These are phyloP conservation scores for Leptographium procerum DNA, from an alignment of 2,329 filamentous ascomycete genomes.

Conservation along the genomic window DNA sequence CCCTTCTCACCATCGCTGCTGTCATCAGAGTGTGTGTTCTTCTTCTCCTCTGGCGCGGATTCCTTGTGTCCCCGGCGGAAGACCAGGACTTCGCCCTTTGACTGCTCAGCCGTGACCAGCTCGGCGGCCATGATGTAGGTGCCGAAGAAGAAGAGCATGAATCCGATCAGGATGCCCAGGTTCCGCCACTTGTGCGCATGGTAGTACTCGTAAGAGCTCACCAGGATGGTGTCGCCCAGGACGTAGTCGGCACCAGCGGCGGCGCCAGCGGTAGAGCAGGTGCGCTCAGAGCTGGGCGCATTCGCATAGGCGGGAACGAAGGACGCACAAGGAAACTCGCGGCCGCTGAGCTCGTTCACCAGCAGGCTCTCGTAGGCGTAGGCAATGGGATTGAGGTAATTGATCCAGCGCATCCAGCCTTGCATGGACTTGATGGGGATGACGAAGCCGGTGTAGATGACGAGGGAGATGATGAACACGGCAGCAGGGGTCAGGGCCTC, in stretches of 20 bases:
- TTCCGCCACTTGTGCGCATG: conserved; percentile 56
- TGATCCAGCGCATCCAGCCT: conserved; percentile 72
- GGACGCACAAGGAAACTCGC: conserved; percentile 41
- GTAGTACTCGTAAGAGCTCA: conserved; percentile 43
- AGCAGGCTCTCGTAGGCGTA: conserved; percentile 74
- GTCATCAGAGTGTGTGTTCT: conserved; percentile 21
- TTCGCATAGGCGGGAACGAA: conserved; percentile 34
- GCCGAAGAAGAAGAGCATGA: conserved; percentile 47
- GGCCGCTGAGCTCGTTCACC: conserved; percentile 68
- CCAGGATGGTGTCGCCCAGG: conserved; percentile 23
- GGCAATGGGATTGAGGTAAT: conserved; percentile 65
- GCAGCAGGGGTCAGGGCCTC: conserved; percentile 51
- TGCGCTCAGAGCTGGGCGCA: conserved; percentile 25
- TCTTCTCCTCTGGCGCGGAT: conserved; percentile 32
- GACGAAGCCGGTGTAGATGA: conserved; percentile 62
- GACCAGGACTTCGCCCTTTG: conserved; percentile 64
- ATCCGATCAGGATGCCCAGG: conserved; percentile 55
- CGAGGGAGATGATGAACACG: conserved; percentile 50
- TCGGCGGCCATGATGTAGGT: conserved; percentile 54
- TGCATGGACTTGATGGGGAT: conserved; percentile 57
- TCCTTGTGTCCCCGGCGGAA: conserved; percentile 57
- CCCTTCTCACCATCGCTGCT: conserved; percentile 34
- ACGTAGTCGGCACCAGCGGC: conserved; percentile 27
- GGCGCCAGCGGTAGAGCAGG: conserved; percentile 49
- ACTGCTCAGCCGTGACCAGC: conserved; percentile 51